Base-by-base conservation (phyloP, 1,139 yeast genomes). In the Yarrowia galli region DNA sequence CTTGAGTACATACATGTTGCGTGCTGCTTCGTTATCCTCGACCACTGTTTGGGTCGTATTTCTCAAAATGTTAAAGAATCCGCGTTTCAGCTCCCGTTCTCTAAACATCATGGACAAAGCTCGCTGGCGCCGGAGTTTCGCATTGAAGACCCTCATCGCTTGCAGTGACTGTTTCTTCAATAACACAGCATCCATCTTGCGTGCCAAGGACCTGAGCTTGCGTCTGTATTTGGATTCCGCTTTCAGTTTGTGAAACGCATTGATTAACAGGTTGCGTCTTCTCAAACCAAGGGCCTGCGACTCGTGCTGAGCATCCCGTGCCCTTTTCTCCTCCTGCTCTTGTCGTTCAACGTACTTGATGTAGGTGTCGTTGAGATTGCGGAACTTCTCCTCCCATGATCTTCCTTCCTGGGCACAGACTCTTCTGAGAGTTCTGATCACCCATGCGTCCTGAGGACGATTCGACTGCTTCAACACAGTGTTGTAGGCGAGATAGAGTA, bases 361-460 rank as follows among this genome's bases (percentile, higher is more conserved):
- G 18, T 56, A 56, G 15, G 64, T 43, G 28, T 58, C 64, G 22
- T 56, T 56, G 22, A 58, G 22, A 16, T 43, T 58, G 32, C 46
- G 51, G 28, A 42, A 58, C 64, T 43, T 58, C 16, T 58, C 64
- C 22, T 58, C 64, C 64, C 64, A 58, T 20, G 64, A 58, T 18
- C 51, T 15, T 6, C 64, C 64, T n/a, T 42, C 48, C 20, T 58
- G 64, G 2, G 64, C 49, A 22, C 64, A 58, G n/a, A 58, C 46
- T 20, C 64, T 18, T 32, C 64, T 28, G 16, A 58, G 38, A 10
- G 49, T 42, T 20, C 42, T 15, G 51, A 58, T 42, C 7, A 58
- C 64, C 49, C 49, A 42, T 3, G 51, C 51, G 28, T 58, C 64
- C n/a, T 58, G 51, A 8, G 28, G 16, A 1, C 15, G 40, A 12